Conservation (phyloP, 805 yeast species). For the Suhomyces tanzawaensis region DNA sequence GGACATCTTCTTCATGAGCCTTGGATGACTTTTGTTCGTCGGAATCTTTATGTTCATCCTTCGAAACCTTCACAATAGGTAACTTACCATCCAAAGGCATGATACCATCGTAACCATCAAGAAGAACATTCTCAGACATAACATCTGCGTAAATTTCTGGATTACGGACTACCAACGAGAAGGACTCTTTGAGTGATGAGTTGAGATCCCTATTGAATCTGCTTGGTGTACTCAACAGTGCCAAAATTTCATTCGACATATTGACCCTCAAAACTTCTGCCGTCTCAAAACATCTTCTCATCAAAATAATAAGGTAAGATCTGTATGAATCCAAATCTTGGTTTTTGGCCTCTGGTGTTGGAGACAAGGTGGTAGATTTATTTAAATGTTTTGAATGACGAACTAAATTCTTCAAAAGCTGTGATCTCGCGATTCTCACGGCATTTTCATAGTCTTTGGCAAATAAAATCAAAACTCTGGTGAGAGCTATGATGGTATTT, state of each 20-base stretch:
- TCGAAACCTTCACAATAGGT: background rate
- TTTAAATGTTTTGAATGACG: conserved; percentile 28
- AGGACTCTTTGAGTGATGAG: conserved; percentile 47
- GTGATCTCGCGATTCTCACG: conserved; percentile 43
- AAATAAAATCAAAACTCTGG: conserved; percentile 54
- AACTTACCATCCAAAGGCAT: background rate
- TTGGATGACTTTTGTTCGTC: background rate
- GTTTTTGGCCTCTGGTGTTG: background rate
- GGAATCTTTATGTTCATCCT: background rate
- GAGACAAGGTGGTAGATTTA: background rate
- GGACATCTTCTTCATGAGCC: conserved; percentile 22
- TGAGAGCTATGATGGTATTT: conserved; percentile 50
- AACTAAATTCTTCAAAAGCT: conserved; percentile 48
- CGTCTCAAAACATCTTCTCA: conserved; percentile 72
- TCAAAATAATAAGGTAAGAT: conserved; percentile 45
- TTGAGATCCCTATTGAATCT: conserved; percentile 22
- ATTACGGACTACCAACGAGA: conserved; percentile 47
- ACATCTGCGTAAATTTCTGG: conserved; percentile 49
- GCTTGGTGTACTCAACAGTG: conserved; percentile 30
- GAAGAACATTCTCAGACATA: conserved; percentile 39
- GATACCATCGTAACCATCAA: conserved; percentile 43
- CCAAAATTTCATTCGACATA: conserved; percentile 51
- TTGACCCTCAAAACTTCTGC: conserved; percentile 45
- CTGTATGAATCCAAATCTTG: conserved; percentile 8
- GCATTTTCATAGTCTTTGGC: conserved; percentile 46